Base-by-base conservation (phyloP, 2,329 filamentous ascomycete species). In the Talaromyces sp. region DNA sequence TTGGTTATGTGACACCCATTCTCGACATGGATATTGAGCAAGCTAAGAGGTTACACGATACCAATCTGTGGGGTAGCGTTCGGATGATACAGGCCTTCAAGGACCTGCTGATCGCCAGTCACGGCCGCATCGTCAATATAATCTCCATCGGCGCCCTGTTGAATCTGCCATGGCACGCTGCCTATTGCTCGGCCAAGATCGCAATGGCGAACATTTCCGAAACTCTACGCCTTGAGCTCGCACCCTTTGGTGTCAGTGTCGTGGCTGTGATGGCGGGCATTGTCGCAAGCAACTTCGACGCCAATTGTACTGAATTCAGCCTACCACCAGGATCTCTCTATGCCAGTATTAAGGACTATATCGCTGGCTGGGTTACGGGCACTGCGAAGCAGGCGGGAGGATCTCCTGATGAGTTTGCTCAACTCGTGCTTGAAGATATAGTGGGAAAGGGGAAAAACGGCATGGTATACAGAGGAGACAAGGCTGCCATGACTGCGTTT, bases 91-190 rank as follows among this genome's bases (percentile, higher is more conserved):
- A 59, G 51, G 41, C 51, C 17, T 59, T 55, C 40, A 36, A 46
- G 15, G 50, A 53, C 15, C 25, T 59, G 22, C 36, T 59, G 2
- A 39, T 54, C 41, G 51, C 51, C 6, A 35, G 43, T 17, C 50
- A 19, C 25, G 51, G 57, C 15, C 36, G 51, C 10, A 53, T 59
- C 31, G 51, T 50, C n/a, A 59, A 59, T 25, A 48, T 54, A 19
- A 51, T 45, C 8, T 54, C 57, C 11, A 35, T 39, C 7, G 57
- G 56, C 17, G 56, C 53, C 2, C 43, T 43, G 66, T 74, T 33
- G 73, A 76, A 64, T 66, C 75, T 60, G 67, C 70, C 22, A 71
- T 41, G 51, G 41, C 57, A 46, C 35, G 56, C 50, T 31, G 21
- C 51, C 19, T 58, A 58, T 28, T 54, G 17, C 9, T 46, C 56